Evolutionary conservation across 1,284 basidiomycete genomes (phyloP).

Genomic region (Veloboletus limbatus): DNA sequence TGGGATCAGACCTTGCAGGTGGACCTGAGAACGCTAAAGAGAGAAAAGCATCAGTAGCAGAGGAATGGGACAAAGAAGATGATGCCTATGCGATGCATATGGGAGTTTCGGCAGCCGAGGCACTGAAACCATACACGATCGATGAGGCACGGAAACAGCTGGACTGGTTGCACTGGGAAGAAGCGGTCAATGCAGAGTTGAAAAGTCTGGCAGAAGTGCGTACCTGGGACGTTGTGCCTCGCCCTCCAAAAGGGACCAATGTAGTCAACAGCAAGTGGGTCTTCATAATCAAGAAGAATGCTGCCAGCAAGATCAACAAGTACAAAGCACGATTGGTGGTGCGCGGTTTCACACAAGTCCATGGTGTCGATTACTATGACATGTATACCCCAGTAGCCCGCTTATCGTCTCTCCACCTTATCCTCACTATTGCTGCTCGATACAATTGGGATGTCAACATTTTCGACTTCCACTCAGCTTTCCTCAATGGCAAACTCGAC

Average conservation of each 20-base stretch:
- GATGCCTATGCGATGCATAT: background rate
- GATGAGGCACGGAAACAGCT: background rate
- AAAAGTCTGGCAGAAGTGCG: conserved; percentile 1
- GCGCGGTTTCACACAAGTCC: background rate
- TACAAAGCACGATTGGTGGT: conserved; percentile 19
- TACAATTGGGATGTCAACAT: conserved; percentile 9
- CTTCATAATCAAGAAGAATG: conserved; percentile 16
- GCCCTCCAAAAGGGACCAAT: background rate
- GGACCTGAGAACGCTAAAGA: too few species aligned
- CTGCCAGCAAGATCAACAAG: conserved; percentile 22
- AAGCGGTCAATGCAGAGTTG: background rate
- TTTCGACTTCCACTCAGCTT: conserved; percentile 6
- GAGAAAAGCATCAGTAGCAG: too few species aligned
- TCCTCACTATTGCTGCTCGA: background rate
- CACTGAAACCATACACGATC: background rate
- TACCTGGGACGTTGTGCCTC: background rate
- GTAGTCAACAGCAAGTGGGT: background rate
- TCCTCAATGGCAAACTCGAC: background rate
- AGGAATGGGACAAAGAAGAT: background rate
- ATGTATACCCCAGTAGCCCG: conserved; percentile 26
- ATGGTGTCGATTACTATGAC: background rate
- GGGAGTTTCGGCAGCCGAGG: background rate
- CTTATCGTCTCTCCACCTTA: conserved; percentile 21
- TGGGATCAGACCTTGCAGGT: too few species aligned
- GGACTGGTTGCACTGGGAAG: conserved; percentile 1